Conservation (phyloP, 306 rosid species). For the Vigna angularis region DNA sequence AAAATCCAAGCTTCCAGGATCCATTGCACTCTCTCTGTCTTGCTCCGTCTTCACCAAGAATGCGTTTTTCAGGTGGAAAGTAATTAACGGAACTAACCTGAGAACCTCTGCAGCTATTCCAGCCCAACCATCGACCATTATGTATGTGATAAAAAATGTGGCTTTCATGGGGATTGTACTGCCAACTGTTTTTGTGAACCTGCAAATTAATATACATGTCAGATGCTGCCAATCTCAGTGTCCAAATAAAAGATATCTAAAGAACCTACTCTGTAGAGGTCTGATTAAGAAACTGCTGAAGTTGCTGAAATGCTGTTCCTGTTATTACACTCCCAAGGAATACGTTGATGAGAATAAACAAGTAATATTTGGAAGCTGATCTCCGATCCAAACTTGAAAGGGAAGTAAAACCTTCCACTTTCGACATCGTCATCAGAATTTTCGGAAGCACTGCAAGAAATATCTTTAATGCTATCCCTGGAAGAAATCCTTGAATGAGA, state of each 20-base stretch:
- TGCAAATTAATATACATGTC: conserved; percentile 45
- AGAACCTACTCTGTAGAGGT: conserved; percentile 73
- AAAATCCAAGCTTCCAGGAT: conserved; percentile 82
- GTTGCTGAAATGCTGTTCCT: conserved; percentile 94
- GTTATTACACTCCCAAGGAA: conserved; percentile 88
- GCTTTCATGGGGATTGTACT: conserved; percentile 94
- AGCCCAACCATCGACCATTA: conserved; percentile 96
- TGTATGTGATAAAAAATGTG: conserved; percentile 90
- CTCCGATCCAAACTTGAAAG: conserved; percentile 78
- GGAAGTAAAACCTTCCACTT: conserved; percentile 75
- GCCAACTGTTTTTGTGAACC: conserved; percentile 82
- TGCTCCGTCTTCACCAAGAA: conserved; percentile 87
- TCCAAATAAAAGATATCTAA: conserved; percentile 31
- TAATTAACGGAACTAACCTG: conserved; percentile 65
- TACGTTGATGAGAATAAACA: conserved; percentile 82
- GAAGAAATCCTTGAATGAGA: conserved; percentile 89
- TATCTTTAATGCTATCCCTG: conserved; percentile 87
- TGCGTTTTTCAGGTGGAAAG: conserved; percentile 84
- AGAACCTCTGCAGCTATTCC: conserved; percentile 88
- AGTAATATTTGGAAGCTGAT: conserved; percentile 81
- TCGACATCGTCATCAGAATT: conserved; percentile 81
- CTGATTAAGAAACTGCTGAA: conserved; percentile 55
- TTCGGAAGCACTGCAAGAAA: conserved; percentile 79
- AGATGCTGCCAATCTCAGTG: conserved; percentile 30
- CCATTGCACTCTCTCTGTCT: conserved; percentile 80